Evolutionary conservation across 225 moss, liverwort and hornwort genomes (phyloP), one percentile per base, ranked within the genome.

Genomic region (Antitrichia curtipendula): DNA sequence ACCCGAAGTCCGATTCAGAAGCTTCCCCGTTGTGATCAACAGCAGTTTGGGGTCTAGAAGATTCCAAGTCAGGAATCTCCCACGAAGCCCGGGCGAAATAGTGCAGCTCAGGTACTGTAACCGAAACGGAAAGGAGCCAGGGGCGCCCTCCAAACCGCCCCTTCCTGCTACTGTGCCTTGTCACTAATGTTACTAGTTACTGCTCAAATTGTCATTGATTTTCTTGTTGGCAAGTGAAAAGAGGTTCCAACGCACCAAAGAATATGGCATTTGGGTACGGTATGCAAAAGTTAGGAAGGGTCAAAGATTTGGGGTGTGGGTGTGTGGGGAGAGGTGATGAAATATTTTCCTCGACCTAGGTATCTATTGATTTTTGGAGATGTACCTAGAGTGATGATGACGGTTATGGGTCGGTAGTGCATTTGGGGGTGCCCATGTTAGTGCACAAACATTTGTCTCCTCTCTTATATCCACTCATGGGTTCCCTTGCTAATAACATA

Each of bases 321-420:
- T n/a, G n/a, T n/a, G n/a, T n/a, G 1, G 16, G 7, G 3, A 5
- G 1, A 71, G 6, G 16, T 43, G 43, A 0, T 1, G 1, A 3
- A 43, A 43, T 28, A 1, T 1, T 72, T 17, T 17, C 5, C 45
- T 47, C 4, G 0, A 29, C 2, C 1, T 17, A 17, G 1, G 2
- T 73, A 18, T 1, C 4, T 31, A 11, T 73, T 29, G 29, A 73
- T 29, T 12, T n/a, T 49, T 4, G 11, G 10, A 45, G 10, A 16
- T 45, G 45, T 28, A 17, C 0, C 3, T 0, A 31, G 2, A 7
- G 7, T 47, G 19, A 47, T 18, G 73, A 47, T 73, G 29, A 19
- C 7, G 2, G 1, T 47, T 47, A 11, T 11, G 4, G 19, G 0
- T 31, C 1, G 7, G 0, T 45, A 6, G 11, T 0, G 3, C 10